These are phyloP conservation scores for Azolla pinnata DNA, from an alignment of 75 land plant genomes.

Conservation along the genomic window DNA sequence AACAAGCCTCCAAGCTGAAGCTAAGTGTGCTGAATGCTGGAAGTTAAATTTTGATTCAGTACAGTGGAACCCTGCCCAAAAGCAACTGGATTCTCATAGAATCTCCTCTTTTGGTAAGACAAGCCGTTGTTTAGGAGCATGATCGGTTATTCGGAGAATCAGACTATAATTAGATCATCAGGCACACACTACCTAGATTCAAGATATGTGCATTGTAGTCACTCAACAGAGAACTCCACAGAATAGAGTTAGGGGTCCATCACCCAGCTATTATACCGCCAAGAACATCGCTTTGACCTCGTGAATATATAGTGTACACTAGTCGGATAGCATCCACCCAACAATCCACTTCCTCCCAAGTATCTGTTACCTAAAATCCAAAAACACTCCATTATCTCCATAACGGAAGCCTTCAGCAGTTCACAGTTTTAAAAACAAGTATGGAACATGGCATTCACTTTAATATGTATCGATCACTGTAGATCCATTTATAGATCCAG, in stretches of 20 bases:
- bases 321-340: conserved; percentile 93
- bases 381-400: no score
- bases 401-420: no score
- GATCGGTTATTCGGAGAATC: background rate
- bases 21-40: background rate
- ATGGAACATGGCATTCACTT: no score
- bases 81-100: no score
- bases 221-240: background rate
- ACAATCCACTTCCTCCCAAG: conserved; percentile 81
- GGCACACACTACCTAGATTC: background rate
- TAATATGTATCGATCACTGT: no score
- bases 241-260: conserved; percentile 3
- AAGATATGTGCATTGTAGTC: background rate
- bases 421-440: no score
- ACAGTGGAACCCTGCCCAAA: no score
- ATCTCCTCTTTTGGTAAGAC: no score
- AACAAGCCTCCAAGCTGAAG: no score
- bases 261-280: conserved; percentile 73
- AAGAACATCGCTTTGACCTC: conserved; percentile 75
- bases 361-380: conserved; percentile 66
- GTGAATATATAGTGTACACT: conserved; percentile 88
- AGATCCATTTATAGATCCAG: no score
- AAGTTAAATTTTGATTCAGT: background rate
- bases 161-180: background rate
- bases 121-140: background rate